These are phyloP conservation scores for Coemansia sp. DNA, from an alignment of 192 early-diverging fungal species.

Conservation along the genomic window DNA sequence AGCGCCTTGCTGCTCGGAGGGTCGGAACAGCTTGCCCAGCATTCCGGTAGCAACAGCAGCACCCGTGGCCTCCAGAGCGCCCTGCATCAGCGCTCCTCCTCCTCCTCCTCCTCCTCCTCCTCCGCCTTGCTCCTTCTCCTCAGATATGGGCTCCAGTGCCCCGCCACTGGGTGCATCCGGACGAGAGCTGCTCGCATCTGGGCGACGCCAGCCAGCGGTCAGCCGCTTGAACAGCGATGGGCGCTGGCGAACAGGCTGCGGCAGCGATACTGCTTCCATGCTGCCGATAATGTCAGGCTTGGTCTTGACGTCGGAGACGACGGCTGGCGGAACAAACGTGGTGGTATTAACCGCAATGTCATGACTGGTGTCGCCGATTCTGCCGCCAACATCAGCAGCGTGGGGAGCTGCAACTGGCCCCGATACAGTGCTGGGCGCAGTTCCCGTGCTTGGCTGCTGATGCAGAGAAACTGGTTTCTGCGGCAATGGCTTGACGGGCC, in stretches of 20 bases:
- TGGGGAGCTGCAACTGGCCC: neutral
- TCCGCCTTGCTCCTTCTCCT: constrained; percentile 14
- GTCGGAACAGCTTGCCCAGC: constrained; percentile 23
- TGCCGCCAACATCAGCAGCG: neutral
- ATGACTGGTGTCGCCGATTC: neutral
- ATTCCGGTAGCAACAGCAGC: constrained; percentile 16
- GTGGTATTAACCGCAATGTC: constrained; percentile 20
- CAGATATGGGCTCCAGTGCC: constrained; percentile 25
- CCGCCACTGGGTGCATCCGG: neutral
- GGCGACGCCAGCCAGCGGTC: constrained; percentile 49
- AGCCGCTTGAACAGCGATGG: constrained; percentile 51
- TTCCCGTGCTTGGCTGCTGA: too few species aligned
- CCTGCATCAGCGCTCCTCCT: neutral
- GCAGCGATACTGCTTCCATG: neutral
- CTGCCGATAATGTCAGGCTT: neutral
- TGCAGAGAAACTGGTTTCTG: neutral
- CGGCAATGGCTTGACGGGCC: neutral
- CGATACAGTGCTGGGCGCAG: too few species aligned
- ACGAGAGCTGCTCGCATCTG: neutral
- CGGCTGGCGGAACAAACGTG: constrained; percentile 9
- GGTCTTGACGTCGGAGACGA: neutral
- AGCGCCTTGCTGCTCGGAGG: neutral
- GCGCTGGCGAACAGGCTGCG: constrained; percentile 8
- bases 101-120: neutral
- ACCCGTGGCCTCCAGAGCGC: constrained; percentile 10